A percentile compares a stretch with the other conserved stretches of the same genome.
Evolutionary conservation across 1,284 basidiomycete genomes (phyloP).

Genomic region (Cryptococcus jaspeensis): DNA sequence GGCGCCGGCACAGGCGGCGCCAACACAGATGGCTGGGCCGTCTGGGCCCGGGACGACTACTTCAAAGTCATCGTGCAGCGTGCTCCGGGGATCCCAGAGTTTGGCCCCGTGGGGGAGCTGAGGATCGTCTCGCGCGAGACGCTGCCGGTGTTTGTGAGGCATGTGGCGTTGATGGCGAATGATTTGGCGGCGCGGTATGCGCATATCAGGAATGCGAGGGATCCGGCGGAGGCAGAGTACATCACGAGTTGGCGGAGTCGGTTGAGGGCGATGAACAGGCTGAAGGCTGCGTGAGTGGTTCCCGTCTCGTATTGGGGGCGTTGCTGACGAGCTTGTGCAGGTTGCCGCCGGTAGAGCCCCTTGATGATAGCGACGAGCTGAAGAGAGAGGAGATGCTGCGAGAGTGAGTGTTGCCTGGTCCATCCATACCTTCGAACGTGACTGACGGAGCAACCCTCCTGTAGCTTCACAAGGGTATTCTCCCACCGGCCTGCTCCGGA

Average conservation of each 20-base stretch:
- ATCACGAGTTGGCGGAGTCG: conserved; percentile 85
- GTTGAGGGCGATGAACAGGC: conserved; percentile 71
- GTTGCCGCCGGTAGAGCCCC: conserved; percentile 24
- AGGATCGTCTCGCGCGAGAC: conserved; percentile 85
- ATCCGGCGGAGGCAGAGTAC: conserved; percentile 68
- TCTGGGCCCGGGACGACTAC: conserved; percentile 59
- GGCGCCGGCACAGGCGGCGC: neutral
- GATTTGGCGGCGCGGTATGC: conserved; percentile 83
- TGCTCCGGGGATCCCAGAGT: conserved; percentile 82
- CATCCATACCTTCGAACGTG: no score
- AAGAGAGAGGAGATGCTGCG: conserved; percentile 35
- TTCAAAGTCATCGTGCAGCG: conserved; percentile 88
- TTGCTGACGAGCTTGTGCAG: conserved; percentile 12
- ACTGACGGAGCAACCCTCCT: neutral
- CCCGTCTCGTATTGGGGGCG: neutral
- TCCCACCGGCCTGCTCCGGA: conserved; percentile 8
- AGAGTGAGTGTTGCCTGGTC: conserved; percentile 28
- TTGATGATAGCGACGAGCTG: conserved; percentile 21
- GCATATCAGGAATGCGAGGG: conserved; percentile 63
- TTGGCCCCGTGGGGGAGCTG: conserved; percentile 84
- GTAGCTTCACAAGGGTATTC: conserved; percentile 21
- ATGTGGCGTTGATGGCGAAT: conserved; percentile 79
- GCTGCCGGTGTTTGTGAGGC: conserved; percentile 77
- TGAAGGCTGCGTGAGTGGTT: conserved; percentile 49
- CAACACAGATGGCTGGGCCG: conserved; percentile 26